These are phyloP conservation scores for Amaranthus tricolor DNA, from an alignment of 179 eudicot species.

Conservation along the genomic window DNA sequence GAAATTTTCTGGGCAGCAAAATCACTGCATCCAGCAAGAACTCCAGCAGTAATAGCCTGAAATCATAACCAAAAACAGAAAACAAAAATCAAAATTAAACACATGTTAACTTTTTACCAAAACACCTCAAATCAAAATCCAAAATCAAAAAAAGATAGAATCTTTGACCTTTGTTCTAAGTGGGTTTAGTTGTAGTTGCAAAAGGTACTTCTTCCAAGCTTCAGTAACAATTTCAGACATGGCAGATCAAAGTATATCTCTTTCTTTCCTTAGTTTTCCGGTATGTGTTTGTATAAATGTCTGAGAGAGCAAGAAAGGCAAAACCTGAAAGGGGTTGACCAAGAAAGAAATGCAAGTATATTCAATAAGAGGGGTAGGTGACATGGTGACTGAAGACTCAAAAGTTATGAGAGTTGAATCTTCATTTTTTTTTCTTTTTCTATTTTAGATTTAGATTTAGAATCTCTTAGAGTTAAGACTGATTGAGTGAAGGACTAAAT, in stretches of 20 bases:
- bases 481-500: too few species aligned
- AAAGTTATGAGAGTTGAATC: too few species aligned
- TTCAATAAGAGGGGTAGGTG: neutral
- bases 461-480: too few species aligned
- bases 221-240: constrained; percentile 51
- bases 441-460: too few species aligned
- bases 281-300: neutral
- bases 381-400: neutral
- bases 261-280: neutral
- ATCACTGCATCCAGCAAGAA: constrained; percentile 50
- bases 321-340: constrained; percentile 10
- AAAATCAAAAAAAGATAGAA: neutral
- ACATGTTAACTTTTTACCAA: constrained; percentile 11
- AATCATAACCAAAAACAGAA: constrained; percentile 9
- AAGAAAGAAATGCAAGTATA: neutral
- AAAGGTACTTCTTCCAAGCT: constrained; percentile 51
- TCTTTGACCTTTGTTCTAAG: constrained; percentile 54
- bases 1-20: constrained; percentile 59
- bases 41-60: constrained; percentile 59
- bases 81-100: constrained; percentile 10
- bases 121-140: neutral
- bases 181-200: constrained; percentile 49
- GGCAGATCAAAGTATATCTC: neutral
- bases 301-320: neutral
- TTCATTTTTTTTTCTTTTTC: too few species aligned